Evolutionary conservation across 208 protist species (phyloP), one percentile per base, ranked within the genome.

Genomic region (Tetramitus jugosus): DNA sequence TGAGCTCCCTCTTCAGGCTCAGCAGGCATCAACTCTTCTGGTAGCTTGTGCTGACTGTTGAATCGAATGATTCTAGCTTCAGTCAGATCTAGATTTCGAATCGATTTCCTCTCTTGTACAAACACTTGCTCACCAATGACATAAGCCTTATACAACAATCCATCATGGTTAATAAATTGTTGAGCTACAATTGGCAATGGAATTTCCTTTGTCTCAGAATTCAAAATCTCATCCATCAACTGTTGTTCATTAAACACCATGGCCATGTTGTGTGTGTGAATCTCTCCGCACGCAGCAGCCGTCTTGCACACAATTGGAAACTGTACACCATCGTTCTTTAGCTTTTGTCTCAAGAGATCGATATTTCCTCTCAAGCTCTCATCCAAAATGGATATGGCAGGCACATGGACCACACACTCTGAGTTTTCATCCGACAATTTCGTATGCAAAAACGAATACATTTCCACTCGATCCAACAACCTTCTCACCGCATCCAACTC

Each of bases 131-230:
- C 40, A 3, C 65, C 65, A 71, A 71, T 71, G 6, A 71, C 65
- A 49, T 71, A 71, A 7, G 49, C 26, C 26, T 71, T 71, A 31
- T 49, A 49, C 6, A 71, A 37, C 29, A 40, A 49, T 13, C 17
- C 17, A 31, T 71, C 40, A 31, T 71, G 65, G 35, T 71, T 71
- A 7, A 71, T 46, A 33, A 35, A 71, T 71, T 71, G 65, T 49
- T 71, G 65, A 49, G 40, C 65, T 35, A 71, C 26, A 4, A 71
- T 7, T 13, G 65, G 65, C 20, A 37, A 26, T 49, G 65, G 10
- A 33, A 49, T 37, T 29, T 65, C 40, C 7, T n/a, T 3, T 39
- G 33, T 65, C 10, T 20, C 20, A 7, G 6, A 35, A 33, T 62
- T 26, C 1, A 37, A 43, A 23, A 71, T 13, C 17, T 35, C 65